Evolutionary conservation across 73 alveolate species (phyloP).

Genomic region (Paramecium pentaurelia): DNA sequence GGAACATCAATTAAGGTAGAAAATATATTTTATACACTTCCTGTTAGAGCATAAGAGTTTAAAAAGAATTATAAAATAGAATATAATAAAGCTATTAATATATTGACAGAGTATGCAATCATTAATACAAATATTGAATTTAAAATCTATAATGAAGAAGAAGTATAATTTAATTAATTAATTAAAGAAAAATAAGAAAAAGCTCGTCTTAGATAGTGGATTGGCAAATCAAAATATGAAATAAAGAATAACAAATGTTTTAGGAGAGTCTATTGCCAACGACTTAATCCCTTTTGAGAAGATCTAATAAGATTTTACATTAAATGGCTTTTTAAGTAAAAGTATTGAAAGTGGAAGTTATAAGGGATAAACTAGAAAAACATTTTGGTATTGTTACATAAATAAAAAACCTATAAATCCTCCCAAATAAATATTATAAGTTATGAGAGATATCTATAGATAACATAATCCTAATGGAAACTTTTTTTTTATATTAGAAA

Average conservation of each 20-base stretch:
- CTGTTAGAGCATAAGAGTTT: constrained; percentile 75
- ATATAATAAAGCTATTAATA: constrained; percentile 63
- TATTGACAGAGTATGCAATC: constrained; percentile 69
- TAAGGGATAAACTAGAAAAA: constrained; percentile 66
- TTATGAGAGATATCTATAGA: constrained; percentile 82
- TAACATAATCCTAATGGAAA: constrained; percentile 81
- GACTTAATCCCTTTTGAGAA: not conserved
- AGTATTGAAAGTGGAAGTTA: constrained; percentile 83
- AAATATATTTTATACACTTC: constrained; percentile 77
- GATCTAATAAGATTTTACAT: not conserved
- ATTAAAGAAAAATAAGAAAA: not conserved
- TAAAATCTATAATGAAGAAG: not conserved
- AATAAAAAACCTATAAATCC: constrained; percentile 86
- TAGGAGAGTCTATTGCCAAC: constrained; percentile 19
- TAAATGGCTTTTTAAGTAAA: constrained; percentile 84
- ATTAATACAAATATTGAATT: constrained; percentile 62
- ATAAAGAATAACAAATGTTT: constrained; percentile 3
- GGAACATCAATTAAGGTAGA: constrained; percentile 80
- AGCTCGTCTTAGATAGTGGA: constrained; percentile 37
- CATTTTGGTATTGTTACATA: constrained; percentile 58
- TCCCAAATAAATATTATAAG: constrained; percentile 69
- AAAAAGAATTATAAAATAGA: constrained; percentile 65
- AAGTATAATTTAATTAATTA: not conserved
- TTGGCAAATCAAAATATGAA: not conserved
- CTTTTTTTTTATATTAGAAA: constrained; percentile 80